Percentiles rank a stretch among this genome's conserved stretches.
phyloP scores from a whole-genome alignment of 1,284 basidiomycete genomes.

The Cryptococcus jaspeensis region DNA sequence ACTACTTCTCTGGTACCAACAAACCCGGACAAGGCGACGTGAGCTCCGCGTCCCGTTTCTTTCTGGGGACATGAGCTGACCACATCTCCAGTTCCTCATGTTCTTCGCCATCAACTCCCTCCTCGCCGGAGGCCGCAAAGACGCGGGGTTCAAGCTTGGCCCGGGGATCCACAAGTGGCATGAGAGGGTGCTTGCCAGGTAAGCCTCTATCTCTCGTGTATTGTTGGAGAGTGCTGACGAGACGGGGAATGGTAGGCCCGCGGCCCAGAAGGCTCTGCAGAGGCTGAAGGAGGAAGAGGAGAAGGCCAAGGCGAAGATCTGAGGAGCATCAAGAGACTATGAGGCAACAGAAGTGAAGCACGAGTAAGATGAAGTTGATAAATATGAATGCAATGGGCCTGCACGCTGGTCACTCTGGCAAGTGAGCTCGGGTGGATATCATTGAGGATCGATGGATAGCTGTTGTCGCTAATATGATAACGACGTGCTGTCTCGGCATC shows the following conservation, averaged over 20 bases:
- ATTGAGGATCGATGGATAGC: no score
- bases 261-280: conserved; percentile 23
- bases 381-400: no score
- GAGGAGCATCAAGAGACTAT: not conserved
- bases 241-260: conserved; percentile 17
- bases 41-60: conserved; percentile 12
- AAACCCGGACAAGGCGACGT: conserved; percentile 43
- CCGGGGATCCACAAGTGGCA: conserved; percentile 25
- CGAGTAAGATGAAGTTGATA: not conserved
- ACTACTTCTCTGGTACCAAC: conserved; percentile 34
- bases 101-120: conserved; percentile 35
- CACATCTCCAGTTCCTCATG: conserved; percentile 35
- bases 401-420: no score
- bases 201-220: not conserved
- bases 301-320: conserved; percentile 32
- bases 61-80: not conserved
- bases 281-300: conserved; percentile 32
- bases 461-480: no score
- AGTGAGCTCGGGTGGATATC: no score
- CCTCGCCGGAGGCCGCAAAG: conserved; percentile 20
- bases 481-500: no score
- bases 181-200: conserved; percentile 22
- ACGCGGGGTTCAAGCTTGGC: conserved; percentile 26
- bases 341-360: not conserved
- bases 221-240: not conserved